phyloP scores from a whole-genome alignment of 148 eudicot species.

The Rhododendron ovatum region DNA sequence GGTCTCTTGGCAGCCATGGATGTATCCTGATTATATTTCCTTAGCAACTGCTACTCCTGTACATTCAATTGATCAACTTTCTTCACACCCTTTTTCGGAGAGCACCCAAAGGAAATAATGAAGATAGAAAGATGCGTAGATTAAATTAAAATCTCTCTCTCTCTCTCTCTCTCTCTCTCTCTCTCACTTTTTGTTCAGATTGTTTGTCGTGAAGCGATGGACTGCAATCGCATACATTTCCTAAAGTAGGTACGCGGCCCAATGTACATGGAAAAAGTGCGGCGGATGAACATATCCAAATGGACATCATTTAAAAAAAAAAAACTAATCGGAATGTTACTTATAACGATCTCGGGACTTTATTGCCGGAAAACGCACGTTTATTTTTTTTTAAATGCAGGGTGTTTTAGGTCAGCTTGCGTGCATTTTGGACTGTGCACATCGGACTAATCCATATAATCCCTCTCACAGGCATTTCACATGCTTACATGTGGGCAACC shows the following conservation, averaged over 20 bases:
- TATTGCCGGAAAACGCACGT: too few species aligned
- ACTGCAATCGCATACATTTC: background rate
- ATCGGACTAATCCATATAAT: too few species aligned
- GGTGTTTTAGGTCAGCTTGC: too few species aligned
- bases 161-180: background rate
- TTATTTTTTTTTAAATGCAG: too few species aligned
- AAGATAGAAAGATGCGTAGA: background rate
- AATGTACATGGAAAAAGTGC: background rate
- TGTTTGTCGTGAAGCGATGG: background rate
- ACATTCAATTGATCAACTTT: background rate
- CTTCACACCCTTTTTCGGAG: background rate
- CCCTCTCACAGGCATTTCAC: accelerated
- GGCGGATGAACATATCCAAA: background rate
- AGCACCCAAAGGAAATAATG: background rate
- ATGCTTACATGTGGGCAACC: too few species aligned
- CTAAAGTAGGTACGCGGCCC: background rate
- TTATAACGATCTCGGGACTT: too few species aligned
- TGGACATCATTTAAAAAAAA: too few species aligned
- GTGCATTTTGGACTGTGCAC: too few species aligned
- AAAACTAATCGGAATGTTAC: too few species aligned
- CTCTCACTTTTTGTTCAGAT: background rate
- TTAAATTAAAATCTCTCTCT: background rate
- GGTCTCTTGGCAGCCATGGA: conserved; percentile 42
- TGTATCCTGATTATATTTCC: background rate
- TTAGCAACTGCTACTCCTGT: background rate